Evolutionary conservation across 352 stramenopile genomes (phyloP), one percentile per base, ranked within the genome.

Genomic region (Pythium coloratum): DNA sequence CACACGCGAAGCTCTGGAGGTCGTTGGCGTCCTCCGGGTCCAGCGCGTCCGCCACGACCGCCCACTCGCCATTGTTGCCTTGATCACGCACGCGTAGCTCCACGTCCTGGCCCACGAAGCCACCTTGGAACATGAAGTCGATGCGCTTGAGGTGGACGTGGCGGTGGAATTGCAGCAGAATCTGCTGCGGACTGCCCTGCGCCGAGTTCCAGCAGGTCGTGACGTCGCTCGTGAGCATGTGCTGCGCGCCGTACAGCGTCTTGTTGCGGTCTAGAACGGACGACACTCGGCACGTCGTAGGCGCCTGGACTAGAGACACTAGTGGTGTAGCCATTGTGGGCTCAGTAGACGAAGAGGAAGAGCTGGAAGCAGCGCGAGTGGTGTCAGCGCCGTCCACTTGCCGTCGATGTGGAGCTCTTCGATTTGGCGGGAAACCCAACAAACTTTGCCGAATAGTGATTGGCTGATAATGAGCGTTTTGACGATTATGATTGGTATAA

Each of bases 121-220:
- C 82, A 38, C 82, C 85, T 64, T 93, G 85, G 68, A 93, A 91
- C 82, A 93, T 91, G 59, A 93, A 51, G 30, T 62, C 56, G 18
- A 93, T 57, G 4, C 47, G 62, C 8, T 53, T 40, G n/a, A 85
- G 26, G 59, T 70, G 18, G 20, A 93, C 85, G 2, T 30, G 8
- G 34, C 85, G 82, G 56, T 86, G 70, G 71, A 93, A 90, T 57
- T 80, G 63, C 49, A 93, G 71, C 54, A 84, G 70, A 32, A 91
- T 69, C 32, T 86, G 73, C 72, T 93, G 85, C 44, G 79, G 80
- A 75, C 54, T 78, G 30, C 85, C 81, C 63, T 93, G 81, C 47
- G 76, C 76, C 62, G 82, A 91, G 56, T 84, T 90, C 82, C 85
- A 93, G 66, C 85, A 93, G 14, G 63, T 90, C 8, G 76, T 80